These are phyloP conservation scores for Rhizopogon vesiculosus DNA, from an alignment of 768 basidiomycete species.

Conservation along the genomic window DNA sequence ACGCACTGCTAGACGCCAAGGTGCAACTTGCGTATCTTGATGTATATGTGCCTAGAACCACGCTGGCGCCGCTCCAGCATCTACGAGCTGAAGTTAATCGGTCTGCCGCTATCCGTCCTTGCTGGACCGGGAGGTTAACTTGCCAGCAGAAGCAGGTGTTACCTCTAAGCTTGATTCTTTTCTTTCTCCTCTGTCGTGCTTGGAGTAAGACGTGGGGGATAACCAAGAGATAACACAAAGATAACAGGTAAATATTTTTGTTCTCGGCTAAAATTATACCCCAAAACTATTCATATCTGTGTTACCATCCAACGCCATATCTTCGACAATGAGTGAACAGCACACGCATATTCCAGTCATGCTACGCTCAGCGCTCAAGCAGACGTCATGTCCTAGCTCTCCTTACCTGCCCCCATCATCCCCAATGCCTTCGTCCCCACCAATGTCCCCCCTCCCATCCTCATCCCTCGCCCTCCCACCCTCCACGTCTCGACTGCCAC, in stretches of 20 bases:
- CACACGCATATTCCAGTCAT: slow-evolving; percentile 15
- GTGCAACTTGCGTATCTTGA: too few species aligned
- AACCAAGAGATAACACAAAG: too few species aligned
- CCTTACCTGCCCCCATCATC: slow-evolving; percentile 14
- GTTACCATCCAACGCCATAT: not conserved
- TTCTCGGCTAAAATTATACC: not conserved
- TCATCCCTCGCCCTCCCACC: slow-evolving; percentile 16
- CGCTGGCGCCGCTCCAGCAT: too few species aligned
- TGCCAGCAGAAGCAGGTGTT: too few species aligned
- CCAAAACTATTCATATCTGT: not conserved
- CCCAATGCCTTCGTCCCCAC: slow-evolving; percentile 15
- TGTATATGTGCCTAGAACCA: too few species aligned
- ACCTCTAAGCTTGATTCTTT: too few species aligned
- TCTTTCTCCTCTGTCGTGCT: too few species aligned
- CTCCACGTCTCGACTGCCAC: slow-evolving; percentile 10
- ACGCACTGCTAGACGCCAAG: too few species aligned
- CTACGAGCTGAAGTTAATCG: too few species aligned
- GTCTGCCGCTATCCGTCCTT: too few species aligned
- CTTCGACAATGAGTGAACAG: not conserved
- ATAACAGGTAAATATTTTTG: not conserved
- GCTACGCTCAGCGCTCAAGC: slow-evolving; percentile 29
- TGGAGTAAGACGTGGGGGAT: too few species aligned
- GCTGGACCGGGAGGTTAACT: too few species aligned
- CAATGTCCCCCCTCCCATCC: slow-evolving; percentile 9
- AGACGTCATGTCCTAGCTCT: slow-evolving; percentile 11